Base-by-base conservation (phyloP, 495 filamentous ascomycete genomes). In the Tuber indicum region DNA sequence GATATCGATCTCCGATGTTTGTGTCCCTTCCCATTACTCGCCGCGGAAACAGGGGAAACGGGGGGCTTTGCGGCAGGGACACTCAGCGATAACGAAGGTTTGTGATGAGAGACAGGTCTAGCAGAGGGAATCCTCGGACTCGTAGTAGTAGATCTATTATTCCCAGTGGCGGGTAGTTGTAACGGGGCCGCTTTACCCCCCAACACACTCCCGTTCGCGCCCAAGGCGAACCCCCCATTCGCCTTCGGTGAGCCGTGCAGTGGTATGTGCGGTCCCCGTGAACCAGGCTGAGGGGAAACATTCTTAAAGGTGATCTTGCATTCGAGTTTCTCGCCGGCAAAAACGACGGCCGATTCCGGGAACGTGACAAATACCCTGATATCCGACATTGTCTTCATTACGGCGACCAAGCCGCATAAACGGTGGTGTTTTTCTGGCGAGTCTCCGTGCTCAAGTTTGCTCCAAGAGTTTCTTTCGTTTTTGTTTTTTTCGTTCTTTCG, bases 231-330 rank as follows among this genome's bases (percentile, higher is more conserved):
- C n/a, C 80, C 76, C 70, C 78, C 78, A 62, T 41, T 75, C 52
- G 77, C 69, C n/a, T 66, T 77, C 42, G 79, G 75, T 66, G 73
- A 78, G 36, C 79, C 47, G 47, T 79, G 78, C 36, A 75, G 70
- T n/a, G 74, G 74, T 42, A 72, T 47, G 71, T 70, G 73, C 73
- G 78, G 71, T 80, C 77, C 72, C 73, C 74, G 79, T 70, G 75
- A 71, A 32, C 79, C 81, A 74, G 74, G 45, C 66, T 72, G 81
- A 81, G 86, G 84, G 39, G 92, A 89, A 76, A 94, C 88, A 83
- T 99, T 99, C 85, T 92, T 95, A 86, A 98, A 98, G 66, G 93
- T 97, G 81, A 99, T 98, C 73, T 89, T 93, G 85, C 96, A 97
- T 85, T 94, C 92, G 81, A 98, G 88, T 81, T 94, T 91, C 86